These are phyloP conservation scores for Macrophomina tecta DNA, from an alignment of 2,329 filamentous ascomycete genomes.

Conservation along the genomic window DNA sequence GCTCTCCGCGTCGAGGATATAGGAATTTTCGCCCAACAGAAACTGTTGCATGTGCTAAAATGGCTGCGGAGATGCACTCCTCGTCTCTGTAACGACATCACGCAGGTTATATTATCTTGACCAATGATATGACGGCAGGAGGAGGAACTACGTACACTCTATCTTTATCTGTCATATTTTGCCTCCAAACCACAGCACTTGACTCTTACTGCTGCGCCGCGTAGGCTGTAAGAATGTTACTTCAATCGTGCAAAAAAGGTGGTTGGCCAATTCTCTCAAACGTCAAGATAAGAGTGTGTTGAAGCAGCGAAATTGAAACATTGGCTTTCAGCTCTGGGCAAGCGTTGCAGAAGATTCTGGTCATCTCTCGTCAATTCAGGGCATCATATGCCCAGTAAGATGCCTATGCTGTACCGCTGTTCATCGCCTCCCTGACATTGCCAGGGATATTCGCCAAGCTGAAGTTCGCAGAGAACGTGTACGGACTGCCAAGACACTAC, in stretches of 20 bases:
- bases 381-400: background rate
- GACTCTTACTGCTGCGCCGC: constrained; percentile 45
- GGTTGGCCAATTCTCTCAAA: constrained; percentile 40
- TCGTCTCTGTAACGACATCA: too few relatives aligned
- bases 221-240: constrained; percentile 48
- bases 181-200: constrained; percentile 46
- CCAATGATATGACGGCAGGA: background rate
- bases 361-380: constrained; percentile 5
- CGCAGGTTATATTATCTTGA: too few relatives aligned
- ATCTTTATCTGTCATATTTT: constrained; percentile 42
- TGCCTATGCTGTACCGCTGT: background rate
- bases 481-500: background rate
- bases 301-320: constrained; percentile 46
- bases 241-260: constrained; percentile 47
- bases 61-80: too few relatives aligned
- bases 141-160: constrained; percentile 25
- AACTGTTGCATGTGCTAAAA: too few relatives aligned
- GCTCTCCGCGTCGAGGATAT: too few relatives aligned
- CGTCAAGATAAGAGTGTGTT: constrained; percentile 41
- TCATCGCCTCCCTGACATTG: background rate
- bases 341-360: constrained; percentile 35
- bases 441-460: background rate
- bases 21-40: too few relatives aligned
- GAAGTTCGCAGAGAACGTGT: background rate
- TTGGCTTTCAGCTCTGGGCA: constrained; percentile 39